Conservation (phyloP, 345 rosid species). For the Camelina hispida region DNA sequence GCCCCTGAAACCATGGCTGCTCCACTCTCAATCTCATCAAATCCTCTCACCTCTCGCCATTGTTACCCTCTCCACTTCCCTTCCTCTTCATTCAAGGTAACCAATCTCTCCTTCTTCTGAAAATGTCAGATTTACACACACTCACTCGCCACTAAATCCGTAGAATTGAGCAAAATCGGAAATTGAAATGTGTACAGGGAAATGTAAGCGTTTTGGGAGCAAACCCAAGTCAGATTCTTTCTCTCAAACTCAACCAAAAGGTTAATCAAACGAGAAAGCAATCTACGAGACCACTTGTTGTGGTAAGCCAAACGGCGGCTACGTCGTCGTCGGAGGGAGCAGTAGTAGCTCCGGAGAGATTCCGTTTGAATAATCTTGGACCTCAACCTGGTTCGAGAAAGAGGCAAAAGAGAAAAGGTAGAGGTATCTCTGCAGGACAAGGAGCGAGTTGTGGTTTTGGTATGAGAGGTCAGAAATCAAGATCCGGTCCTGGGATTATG, state of each 20-base stretch:
- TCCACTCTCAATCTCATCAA: constrained; percentile 46
- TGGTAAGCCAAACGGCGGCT: constrained; percentile 47
- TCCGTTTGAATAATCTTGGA: constrained; percentile 79
- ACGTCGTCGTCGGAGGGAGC: constrained; percentile 9
- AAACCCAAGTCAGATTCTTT: constrained; percentile 37
- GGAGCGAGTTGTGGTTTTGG: constrained; percentile 95
- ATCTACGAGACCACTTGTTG: constrained; percentile 36
- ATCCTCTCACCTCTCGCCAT: constrained; percentile 35
- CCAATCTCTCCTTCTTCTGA: not conserved
- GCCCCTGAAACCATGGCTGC: constrained; percentile 46
- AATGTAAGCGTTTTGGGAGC: constrained; percentile 43
- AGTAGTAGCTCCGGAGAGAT: constrained; percentile 49
- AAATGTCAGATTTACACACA: not conserved
- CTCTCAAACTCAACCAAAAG: constrained; percentile 40
- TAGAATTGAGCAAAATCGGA: no score
- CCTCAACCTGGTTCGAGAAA: constrained; percentile 95
- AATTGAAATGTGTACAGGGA: constrained; percentile 47
- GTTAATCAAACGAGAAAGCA: constrained; percentile 18
- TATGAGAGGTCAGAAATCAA: constrained; percentile 98
- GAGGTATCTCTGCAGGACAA: constrained; percentile 91
- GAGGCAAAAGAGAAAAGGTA: constrained; percentile 88
- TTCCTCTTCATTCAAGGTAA: constrained; percentile 46
- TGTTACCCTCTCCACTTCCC: constrained; percentile 28
- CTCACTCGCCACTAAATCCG: not conserved
- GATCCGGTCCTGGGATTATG: constrained; percentile 88